phyloP scores from a whole-genome alignment of 2,329 filamentous ascomycete genomes.

The Colletotrichum gigasporum region DNA sequence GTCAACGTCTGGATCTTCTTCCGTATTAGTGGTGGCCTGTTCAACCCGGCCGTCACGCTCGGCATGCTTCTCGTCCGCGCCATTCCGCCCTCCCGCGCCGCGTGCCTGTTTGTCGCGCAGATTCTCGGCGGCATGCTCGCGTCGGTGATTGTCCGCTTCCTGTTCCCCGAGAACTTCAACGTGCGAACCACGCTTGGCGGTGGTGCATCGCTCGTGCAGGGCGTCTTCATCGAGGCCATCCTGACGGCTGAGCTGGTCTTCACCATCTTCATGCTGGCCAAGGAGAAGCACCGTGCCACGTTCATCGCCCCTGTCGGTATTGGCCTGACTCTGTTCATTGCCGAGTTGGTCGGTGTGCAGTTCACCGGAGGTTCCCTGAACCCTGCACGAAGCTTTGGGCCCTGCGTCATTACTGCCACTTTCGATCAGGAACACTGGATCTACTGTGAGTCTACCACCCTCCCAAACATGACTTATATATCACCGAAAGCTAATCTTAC shows the following conservation, averaged over 20 bases:
- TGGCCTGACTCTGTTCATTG: conserved; percentile 55
- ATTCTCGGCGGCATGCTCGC: conserved; percentile 56
- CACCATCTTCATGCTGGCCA: conserved; percentile 61
- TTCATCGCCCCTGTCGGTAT: conserved; percentile 60
- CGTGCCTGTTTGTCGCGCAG: conserved; percentile 60
- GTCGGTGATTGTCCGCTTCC: conserved; percentile 50
- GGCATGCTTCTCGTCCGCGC: conserved; percentile 61
- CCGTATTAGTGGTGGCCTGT: conserved; percentile 51
- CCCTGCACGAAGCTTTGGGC: conserved; percentile 56
- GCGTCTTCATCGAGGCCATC: conserved; percentile 60
- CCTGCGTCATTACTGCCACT: conserved; percentile 51
- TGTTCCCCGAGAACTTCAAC: conserved; percentile 55
- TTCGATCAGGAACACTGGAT: conserved; percentile 59
- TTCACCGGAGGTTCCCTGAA: conserved; percentile 60
- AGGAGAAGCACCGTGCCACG: conserved; percentile 57
- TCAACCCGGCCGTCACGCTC: conserved; percentile 55
- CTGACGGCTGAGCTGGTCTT: conserved; percentile 58
- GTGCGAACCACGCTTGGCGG: conserved; percentile 51
- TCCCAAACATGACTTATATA: conserved; percentile 37
- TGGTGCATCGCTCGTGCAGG: conserved; percentile 51
- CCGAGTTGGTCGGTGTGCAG: conserved; percentile 55
- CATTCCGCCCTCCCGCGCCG: conserved; percentile 54
- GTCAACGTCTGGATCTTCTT: conserved; percentile 60
- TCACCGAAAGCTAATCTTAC: conserved; percentile 7
- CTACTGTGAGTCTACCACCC: conserved; percentile 47